These are phyloP conservation scores for Aureobasidium vineae DNA, from an alignment of 2,329 filamentous ascomycete genomes.

Conservation along the genomic window DNA sequence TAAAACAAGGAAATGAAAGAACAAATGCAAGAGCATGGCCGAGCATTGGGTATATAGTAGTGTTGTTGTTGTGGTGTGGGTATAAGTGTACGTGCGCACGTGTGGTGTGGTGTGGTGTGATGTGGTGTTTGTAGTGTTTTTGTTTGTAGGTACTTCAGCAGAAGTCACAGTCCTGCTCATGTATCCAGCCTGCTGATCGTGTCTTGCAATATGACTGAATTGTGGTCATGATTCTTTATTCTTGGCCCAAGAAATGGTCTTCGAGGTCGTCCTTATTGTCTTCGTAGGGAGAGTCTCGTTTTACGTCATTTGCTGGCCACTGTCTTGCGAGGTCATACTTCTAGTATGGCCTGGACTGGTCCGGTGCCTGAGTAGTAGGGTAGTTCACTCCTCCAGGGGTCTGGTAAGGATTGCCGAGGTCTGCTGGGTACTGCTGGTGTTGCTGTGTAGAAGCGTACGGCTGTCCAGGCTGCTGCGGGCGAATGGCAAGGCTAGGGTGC, in stretches of 20 bases:
- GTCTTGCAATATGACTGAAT: background rate
- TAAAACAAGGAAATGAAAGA: background rate
- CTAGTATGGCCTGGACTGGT: background rate
- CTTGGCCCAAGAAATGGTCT: background rate
- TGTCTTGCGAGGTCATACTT: background rate
- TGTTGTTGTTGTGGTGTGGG: background rate
- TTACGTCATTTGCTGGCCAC: background rate
- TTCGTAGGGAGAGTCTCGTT: background rate
- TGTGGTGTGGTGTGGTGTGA: background rate
- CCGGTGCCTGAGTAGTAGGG: background rate
- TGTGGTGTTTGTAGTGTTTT: slow-evolving; percentile 8
- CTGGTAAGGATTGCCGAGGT: background rate
- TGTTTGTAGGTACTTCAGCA: background rate
- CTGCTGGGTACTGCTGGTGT: background rate
- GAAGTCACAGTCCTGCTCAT: background rate
- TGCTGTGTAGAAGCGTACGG: background rate
- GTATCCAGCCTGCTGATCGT: background rate
- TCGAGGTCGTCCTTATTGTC: background rate
- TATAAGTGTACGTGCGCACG: background rate
- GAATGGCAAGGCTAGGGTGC: slow-evolving; percentile 1
- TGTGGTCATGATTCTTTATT: background rate
- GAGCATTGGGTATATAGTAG: background rate
- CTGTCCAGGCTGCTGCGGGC: slow-evolving; percentile 14
- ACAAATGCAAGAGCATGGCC: background rate
- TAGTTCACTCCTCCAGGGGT: background rate